Conservation (phyloP, 352 stramenopile species). For the Globisporangium lucens region DNA sequence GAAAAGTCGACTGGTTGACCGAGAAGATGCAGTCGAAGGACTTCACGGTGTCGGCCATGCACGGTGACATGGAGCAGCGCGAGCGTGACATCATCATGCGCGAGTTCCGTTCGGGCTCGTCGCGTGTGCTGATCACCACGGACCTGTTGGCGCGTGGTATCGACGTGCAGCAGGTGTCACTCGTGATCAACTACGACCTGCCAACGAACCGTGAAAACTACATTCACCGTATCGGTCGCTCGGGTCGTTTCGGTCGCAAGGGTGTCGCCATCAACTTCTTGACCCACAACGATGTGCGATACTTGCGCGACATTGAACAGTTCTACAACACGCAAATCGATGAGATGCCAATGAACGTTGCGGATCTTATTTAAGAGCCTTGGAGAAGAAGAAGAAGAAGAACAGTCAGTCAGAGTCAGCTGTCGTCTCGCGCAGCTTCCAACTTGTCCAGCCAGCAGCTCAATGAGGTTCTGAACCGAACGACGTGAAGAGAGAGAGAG, state of each 20-base stretch:
- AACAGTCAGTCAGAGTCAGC: conserved; percentile 31
- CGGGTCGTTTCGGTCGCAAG: conserved; percentile 99
- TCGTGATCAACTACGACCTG: conserved; percentile 99
- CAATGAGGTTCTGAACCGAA: background rate
- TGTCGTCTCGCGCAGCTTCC: conserved; percentile 22
- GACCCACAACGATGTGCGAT: conserved; percentile 97
- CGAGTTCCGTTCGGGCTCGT: conserved; percentile 99
- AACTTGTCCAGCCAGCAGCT: background rate
- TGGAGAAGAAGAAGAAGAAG: conserved; percentile 23
- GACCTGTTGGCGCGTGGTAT: conserved; percentile 99
- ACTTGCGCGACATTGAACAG: conserved; percentile 99
- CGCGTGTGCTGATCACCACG: conserved; percentile 99
- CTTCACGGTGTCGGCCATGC: conserved; percentile 99
- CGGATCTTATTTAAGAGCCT: conserved; percentile 96
- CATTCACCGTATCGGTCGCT: conserved; percentile 99
- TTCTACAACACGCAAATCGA: conserved; percentile 99
- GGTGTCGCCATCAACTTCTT: conserved; percentile 99
- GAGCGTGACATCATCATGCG: conserved; percentile 99
- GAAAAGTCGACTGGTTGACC: conserved; percentile 99
- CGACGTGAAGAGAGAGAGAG: conserved; percentile 19
- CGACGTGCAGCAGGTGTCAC: conserved; percentile 98
- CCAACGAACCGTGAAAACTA: conserved; percentile 99
- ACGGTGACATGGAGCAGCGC: conserved; percentile 99
- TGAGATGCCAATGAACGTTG: conserved; percentile 99
- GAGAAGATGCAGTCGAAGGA: conserved; percentile 99